Percentiles rank a stretch among this genome's conserved stretches.
These are phyloP conservation scores for Russula sp. DNA, from an alignment of 768 basidiomycete genomes.

Conservation along the genomic window DNA sequence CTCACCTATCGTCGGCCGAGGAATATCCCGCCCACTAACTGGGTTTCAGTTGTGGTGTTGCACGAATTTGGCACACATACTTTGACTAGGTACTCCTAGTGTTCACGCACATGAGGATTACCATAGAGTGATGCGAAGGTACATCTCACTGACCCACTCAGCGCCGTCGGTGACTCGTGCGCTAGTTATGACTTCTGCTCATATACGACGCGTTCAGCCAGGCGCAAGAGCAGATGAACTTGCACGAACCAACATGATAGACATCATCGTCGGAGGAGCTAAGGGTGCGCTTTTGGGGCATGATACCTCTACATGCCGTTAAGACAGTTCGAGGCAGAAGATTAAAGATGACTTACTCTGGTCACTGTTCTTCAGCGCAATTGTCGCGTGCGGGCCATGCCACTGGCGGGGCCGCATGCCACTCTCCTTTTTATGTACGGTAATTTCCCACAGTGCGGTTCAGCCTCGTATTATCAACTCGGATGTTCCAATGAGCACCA, in stretches of 20 bases:
- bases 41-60: not conserved
- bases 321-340: not conserved
- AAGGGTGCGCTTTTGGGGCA: not conserved
- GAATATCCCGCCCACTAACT: conserved; percentile 60
- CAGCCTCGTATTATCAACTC: too few relatives aligned
- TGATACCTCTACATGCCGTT: not conserved
- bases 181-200: conserved; percentile 52
- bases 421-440: not conserved
- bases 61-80: conserved; percentile 29
- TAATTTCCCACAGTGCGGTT: not conserved
- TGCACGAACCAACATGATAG: conserved; percentile 25
- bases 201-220: not conserved
- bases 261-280: conserved; percentile 20
- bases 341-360: not conserved
- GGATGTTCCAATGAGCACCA: conserved; percentile 30
- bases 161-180: conserved; percentile 45
- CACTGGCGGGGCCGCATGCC: not conserved
- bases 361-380: not conserved
- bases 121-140: not conserved
- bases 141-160: conserved; percentile 42
- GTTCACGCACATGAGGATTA: not conserved
- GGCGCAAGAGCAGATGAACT: not conserved
- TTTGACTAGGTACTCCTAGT: conserved; percentile 63
- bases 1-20: conserved; percentile 50
- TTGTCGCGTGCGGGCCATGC: not conserved